Base-by-base conservation (phyloP, 2,329 filamentous ascomycete species). In the Neonectria ditissima region DNA sequence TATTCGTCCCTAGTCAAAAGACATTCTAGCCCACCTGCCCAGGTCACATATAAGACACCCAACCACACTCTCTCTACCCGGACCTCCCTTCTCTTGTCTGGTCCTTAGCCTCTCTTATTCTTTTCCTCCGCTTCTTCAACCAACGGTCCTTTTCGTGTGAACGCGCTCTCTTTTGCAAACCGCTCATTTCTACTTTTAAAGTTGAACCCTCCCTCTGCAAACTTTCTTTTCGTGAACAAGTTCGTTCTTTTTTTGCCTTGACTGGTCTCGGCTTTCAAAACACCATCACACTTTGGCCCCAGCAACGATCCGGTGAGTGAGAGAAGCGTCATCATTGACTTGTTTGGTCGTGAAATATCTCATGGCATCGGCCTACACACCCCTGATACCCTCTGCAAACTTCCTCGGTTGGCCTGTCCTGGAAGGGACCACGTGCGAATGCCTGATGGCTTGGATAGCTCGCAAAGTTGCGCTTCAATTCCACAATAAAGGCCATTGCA, bases 101-200 rank as follows among this genome's bases (percentile, higher is more conserved):
- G 30, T 62, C 60, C 51, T 43, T 56, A 37, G 32, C 56, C 41
- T 50, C 48, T 45, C 63, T 54, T 55, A 51, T 60, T 24, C 22
- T 59, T 50, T 26, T 28, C 53, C 37, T 41, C 28, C 32, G 37
- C 51, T 41, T 44, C 55, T 39, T 45, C 55, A 55, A 55, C 56
- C 44, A 39, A 63, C 61, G 39, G 55, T 63, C 61, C 37, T 63
- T 63, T 60, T 55, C 56, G 70, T 73, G 66, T 73, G 66, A 72
- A 71, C 70, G 69, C 69, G 67, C 70, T 73, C 69, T 69, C 63
- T 59, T 58, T 48, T 62, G 47, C 63, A 62, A 62, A 54, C 62
- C 67, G 37, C 65, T 68, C 54, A 26, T 65, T 66, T 60, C 50
- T 20, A 30, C 30, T 63, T 66, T 57, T 22, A 51, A 11, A 22